phyloP scores from a whole-genome alignment of 2,329 filamentous ascomycete genomes.

The Nemania bipapillata region DNA sequence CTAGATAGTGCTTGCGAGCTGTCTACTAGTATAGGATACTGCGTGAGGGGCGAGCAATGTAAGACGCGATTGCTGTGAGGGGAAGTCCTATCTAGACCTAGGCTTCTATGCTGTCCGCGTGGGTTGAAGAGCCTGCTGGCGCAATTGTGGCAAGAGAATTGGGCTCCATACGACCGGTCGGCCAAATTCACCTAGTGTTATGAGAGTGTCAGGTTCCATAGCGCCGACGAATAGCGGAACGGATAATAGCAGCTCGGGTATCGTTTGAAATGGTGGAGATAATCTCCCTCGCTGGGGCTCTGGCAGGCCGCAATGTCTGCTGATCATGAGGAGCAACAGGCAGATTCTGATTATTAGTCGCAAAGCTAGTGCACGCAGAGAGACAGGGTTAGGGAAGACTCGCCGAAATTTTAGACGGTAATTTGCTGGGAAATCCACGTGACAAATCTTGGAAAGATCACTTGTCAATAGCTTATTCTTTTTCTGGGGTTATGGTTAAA shows the following conservation, averaged over 20 bases:
- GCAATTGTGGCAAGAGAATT: conserved; percentile 4
- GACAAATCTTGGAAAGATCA: conserved; percentile 10
- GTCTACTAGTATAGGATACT: too few species aligned
- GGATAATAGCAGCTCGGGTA: conserved; percentile 1
- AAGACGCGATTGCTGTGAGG: conserved; percentile 22
- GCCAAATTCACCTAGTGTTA: conserved; percentile 6
- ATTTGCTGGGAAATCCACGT: conserved; percentile 23
- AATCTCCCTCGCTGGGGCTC: neutral
- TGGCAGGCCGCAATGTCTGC: neutral
- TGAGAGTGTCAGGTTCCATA: conserved; percentile 6
- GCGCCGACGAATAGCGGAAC: conserved; percentile 13
- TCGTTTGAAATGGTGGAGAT: conserved; percentile 2
- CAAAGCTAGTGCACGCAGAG: too few species aligned
- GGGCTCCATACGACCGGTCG: conserved; percentile 11
- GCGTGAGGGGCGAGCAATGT: conserved; percentile 10
- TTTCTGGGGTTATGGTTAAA: conserved; percentile 24
- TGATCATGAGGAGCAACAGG: conserved; percentile 5
- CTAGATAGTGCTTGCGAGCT: neutral
- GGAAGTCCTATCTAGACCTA: conserved; percentile 17
- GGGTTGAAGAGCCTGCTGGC: conserved; percentile 21
- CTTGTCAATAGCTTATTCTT: conserved; percentile 9
- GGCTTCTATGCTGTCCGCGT: conserved; percentile 23
- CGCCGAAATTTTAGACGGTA: conserved; percentile 16
- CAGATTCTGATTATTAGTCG: conserved; percentile 10
- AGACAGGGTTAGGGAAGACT: conserved; percentile 17